Percentiles rank a stretch among this genome's conserved stretches.
phyloP scores from a whole-genome alignment of 2,329 filamentous ascomycete species.

The Grosmannia clavigera region DNA sequence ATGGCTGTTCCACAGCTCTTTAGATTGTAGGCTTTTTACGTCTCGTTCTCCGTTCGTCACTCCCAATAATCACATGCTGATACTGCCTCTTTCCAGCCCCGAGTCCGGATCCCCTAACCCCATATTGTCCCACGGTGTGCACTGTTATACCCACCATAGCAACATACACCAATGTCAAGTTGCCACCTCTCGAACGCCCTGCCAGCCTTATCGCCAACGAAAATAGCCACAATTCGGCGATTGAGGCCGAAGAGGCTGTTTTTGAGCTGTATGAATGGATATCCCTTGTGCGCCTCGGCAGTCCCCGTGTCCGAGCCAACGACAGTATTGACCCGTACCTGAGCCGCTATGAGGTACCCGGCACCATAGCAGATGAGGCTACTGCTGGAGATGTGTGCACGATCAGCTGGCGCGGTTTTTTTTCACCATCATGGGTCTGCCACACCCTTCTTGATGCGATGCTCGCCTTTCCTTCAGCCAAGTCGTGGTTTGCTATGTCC shows the following conservation, averaged over 20 bases:
- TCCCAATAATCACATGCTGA: conserved; percentile 12
- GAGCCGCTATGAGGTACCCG: conserved; percentile 52
- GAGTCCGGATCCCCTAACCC: conserved; percentile 34
- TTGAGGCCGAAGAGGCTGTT: conserved; percentile 49
- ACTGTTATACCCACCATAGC: conserved; percentile 22
- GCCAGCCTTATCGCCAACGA: conserved; percentile 20
- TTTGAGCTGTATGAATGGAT: conserved; percentile 63
- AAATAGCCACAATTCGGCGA: conserved; percentile 27
- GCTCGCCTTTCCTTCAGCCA: conserved; percentile 26
- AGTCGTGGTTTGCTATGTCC: conserved; percentile 43
- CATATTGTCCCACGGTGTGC: conserved; percentile 30
- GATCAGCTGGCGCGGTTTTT: conserved; percentile 47
- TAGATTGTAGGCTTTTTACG: conserved; percentile 26
- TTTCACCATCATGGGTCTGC: conserved; percentile 40
- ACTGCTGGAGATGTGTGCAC: conserved; percentile 25
- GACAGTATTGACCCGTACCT: conserved; percentile 58
- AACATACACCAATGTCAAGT: conserved; percentile 14
- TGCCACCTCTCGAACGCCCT: conserved; percentile 23
- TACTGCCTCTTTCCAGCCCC: conserved; percentile 24
- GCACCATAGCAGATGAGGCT: conserved; percentile 5
- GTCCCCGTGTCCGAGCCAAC: conserved; percentile 43
- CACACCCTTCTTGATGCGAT: conserved; percentile 34
- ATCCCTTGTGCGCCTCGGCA: conserved; percentile 51
- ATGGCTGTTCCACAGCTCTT: conserved; percentile 65
- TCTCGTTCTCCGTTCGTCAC: background rate